Base-by-base conservation (phyloP, 1,284 basidiomycete species). In the Pisolithus thermaeus region DNA sequence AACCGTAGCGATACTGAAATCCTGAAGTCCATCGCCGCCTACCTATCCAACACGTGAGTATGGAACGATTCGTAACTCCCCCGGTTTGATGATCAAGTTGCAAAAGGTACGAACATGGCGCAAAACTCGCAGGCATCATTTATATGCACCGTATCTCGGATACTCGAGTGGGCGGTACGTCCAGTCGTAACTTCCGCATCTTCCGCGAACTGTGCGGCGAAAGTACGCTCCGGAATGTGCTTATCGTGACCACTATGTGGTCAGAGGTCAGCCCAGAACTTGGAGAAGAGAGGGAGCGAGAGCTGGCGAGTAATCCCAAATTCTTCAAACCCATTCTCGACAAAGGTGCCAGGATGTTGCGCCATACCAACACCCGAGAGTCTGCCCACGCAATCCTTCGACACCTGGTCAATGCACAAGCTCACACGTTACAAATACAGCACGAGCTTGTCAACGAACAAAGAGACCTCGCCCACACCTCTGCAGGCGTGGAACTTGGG, bases 101-200 rank as follows among this genome's bases (percentile, higher is more conserved):
- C 62, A 69, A 64, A 12, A 57, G 64, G 12, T 73, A 74, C 18
- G 38, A 71, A 30, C 59, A 64, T 16, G 67, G 68, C 18, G 59
- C 66, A 49, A 73, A 70, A 49, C 66, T 81, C 18, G 68, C 72
- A 2, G 79, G 79, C 0, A 69, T 81, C 58, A 72, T 81, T 46
- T 81, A 80, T 62, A 68, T 79, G 64, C 79, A 81, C 56, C 72
- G 76, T 4, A 81, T 81, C 55, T 72, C 75, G 47, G 79, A 80
- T 56, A 66, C 70, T 60, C 65, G 77, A 23, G 69, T 81, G 59
- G 75, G 74, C 38, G 77, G 78, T 23, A 74, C 74, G 23, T 75
- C 76, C n/a, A 67, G 67, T n/a, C 72, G 75, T 42, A 80, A 76
- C 59, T 77, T 80, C 51, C 66, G 66, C 38, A 71, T 79, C 61